phyloP scores from a whole-genome alignment of 192 early-diverging fungal genomes.

The Helicostylum pulchrum region DNA sequence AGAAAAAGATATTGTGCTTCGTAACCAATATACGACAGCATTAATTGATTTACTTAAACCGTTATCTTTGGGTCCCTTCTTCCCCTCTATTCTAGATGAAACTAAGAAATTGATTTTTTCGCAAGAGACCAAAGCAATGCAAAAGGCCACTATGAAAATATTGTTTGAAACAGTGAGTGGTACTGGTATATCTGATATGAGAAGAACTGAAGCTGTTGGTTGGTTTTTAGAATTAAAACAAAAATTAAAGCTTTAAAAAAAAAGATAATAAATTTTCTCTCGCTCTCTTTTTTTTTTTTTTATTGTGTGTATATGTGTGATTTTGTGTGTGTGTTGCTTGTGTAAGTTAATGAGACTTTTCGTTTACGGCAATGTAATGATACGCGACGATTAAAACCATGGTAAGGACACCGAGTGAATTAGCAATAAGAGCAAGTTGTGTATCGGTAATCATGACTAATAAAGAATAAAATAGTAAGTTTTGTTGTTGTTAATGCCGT shows the following conservation, averaged over 20 bases:
- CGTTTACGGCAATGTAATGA: slow-evolving; percentile 49
- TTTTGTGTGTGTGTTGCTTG: too few relatives aligned
- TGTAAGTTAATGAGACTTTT: slow-evolving; percentile 1
- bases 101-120: slow-evolving; percentile 15
- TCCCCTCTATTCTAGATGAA: slow-evolving; percentile 17
- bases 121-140: slow-evolving; percentile 10
- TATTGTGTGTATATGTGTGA: too few relatives aligned
- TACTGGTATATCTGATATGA: slow-evolving; percentile 37
- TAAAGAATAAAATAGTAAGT: too few relatives aligned
- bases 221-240: slow-evolving; percentile 38
- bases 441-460: slow-evolving; percentile 47
- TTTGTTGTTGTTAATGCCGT: too few relatives aligned
- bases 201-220: slow-evolving; percentile 34
- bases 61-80: slow-evolving; percentile 34
- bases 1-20: slow-evolving; percentile 7
- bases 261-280: too few relatives aligned
- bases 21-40: slow-evolving; percentile 23
- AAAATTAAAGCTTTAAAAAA: slow-evolving; percentile 6
- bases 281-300: too few relatives aligned
- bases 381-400: slow-evolving; percentile 54
- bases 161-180: slow-evolving; percentile 37
- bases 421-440: slow-evolving; percentile 51
- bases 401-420: slow-evolving; percentile 49
- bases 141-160: slow-evolving; percentile 25
- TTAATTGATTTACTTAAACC: slow-evolving; percentile 36